phyloP scores from a whole-genome alignment of 495 filamentous ascomycete genomes.

The Aspergillus cristatus region DNA sequence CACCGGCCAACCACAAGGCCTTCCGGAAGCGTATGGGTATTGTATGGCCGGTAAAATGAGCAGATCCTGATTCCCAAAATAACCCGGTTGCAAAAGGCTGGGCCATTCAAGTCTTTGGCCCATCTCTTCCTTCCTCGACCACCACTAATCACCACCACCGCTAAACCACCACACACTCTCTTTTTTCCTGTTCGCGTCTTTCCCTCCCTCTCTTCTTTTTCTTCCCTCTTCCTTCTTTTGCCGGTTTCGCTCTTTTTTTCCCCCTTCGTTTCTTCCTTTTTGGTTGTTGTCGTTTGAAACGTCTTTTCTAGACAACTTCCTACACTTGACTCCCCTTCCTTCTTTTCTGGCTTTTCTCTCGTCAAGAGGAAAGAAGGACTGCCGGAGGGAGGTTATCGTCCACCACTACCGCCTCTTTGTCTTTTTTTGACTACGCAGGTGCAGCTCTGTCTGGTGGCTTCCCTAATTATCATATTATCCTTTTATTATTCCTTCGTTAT shows the following conservation, averaged over 20 bases:
- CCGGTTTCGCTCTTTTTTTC: background rate
- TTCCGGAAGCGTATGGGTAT: conserved; percentile 7
- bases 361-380: conserved; percentile 23
- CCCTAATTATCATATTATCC: conserved; percentile 3
- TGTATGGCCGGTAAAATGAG: conserved; percentile 17
- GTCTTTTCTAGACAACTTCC: background rate
- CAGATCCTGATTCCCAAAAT: conserved; percentile 31
- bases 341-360: conserved; percentile 15
- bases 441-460: conserved; percentile 1
- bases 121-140: conserved; percentile 17
- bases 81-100: no score
- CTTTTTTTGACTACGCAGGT: no score
- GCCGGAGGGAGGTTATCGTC: conserved; percentile 3
- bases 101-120: no score
- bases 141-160: conserved; percentile 24
- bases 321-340: conserved; percentile 13
- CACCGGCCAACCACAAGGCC: conserved; percentile 8
- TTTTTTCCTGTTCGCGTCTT: conserved; percentile 6
- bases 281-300: background rate
- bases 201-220: conserved; percentile 18
- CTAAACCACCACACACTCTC: conserved; percentile 12
- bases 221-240: conserved; percentile 19
- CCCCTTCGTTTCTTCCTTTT: background rate
- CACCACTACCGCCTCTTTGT: no score
- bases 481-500: conserved; percentile 15